phyloP scores from a whole-genome alignment of 352 stramenopile species.

The Elongisporangium undulatum region DNA sequence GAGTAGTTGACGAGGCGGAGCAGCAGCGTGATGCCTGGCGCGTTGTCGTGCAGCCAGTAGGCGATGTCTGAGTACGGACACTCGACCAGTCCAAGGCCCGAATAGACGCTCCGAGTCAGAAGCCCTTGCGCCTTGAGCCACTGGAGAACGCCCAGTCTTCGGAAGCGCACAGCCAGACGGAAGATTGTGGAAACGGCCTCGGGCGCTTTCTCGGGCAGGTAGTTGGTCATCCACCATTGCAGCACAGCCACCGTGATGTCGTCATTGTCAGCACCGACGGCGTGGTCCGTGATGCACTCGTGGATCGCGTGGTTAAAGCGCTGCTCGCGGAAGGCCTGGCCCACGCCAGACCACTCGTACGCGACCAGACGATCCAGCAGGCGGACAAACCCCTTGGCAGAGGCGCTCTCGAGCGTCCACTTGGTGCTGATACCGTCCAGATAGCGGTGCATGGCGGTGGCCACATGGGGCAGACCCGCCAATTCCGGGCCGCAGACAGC shows the following conservation, averaged over 20 bases:
- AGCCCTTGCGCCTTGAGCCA: background rate
- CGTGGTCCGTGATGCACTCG: background rate
- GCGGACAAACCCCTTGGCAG: conserved; percentile 11
- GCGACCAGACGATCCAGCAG: conserved; percentile 14
- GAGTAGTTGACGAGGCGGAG: background rate
- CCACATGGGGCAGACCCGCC: conserved; percentile 14
- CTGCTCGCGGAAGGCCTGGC: background rate
- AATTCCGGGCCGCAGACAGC: conserved; percentile 3
- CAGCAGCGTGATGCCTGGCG: background rate
- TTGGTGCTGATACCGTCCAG: conserved; percentile 12
- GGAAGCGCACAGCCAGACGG: background rate
- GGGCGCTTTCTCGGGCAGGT: background rate
- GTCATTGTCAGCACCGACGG: background rate
- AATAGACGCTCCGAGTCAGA: background rate
- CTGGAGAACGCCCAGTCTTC: background rate
- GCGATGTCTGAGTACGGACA: background rate
- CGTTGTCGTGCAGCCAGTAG: background rate
- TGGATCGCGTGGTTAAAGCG: background rate
- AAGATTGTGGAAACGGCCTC: background rate
- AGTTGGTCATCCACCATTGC: background rate
- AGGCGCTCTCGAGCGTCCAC: conserved; percentile 14
- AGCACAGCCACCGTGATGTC: background rate
- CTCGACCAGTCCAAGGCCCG: background rate
- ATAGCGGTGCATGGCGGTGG: conserved; percentile 8
- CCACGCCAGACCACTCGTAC: background rate